These are phyloP conservation scores for Triticum urartu DNA, from an alignment of 176 grass and related monocot species.

Conservation along the genomic window DNA sequence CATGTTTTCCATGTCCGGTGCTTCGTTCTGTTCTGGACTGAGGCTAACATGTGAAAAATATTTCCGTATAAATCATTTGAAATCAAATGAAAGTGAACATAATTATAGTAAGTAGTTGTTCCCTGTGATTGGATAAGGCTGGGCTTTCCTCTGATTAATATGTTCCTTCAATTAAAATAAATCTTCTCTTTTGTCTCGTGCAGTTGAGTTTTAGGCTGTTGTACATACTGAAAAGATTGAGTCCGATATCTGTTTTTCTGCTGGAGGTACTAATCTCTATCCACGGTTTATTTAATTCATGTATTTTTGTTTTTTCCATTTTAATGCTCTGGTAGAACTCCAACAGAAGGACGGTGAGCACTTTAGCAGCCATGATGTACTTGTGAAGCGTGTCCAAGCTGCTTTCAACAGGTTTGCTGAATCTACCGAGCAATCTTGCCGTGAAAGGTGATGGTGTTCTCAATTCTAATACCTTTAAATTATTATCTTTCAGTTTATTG, in stretches of 20 bases:
- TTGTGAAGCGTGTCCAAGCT: slow-evolving; percentile 68
- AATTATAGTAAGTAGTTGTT: slow-evolving; percentile 20
- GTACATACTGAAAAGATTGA: slow-evolving; percentile 77
- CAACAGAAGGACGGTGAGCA: slow-evolving; percentile 85
- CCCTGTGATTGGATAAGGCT: neutral
- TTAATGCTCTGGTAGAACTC: slow-evolving; percentile 24
- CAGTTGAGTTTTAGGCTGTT: slow-evolving; percentile 95
- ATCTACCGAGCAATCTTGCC: slow-evolving; percentile 76
- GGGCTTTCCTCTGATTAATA: slow-evolving; percentile 8
- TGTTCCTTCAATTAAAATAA: slow-evolving; percentile 14
- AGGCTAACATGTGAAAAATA: neutral
- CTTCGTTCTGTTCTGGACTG: neutral
- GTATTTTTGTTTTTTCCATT: slow-evolving; percentile 24
- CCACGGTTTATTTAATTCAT: slow-evolving; percentile 14
- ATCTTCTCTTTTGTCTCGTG: slow-evolving; percentile 28
- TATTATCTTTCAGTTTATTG: slow-evolving; percentile 32
- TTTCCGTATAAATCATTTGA: neutral
- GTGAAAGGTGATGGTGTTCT: slow-evolving; percentile 56
- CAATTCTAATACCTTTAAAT: slow-evolving; percentile 22
- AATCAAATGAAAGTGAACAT: neutral
- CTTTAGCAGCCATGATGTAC: slow-evolving; percentile 82
- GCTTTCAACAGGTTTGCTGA: slow-evolving; percentile 85
- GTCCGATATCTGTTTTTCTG: slow-evolving; percentile 72
- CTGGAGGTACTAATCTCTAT: slow-evolving; percentile 63
- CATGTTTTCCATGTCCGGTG: neutral